Percentiles rank a stretch among this genome's conserved stretches.
These are phyloP conservation scores for Fusarium guadeloupense DNA, from an alignment of 2,329 filamentous ascomycete genomes.

Conservation along the genomic window DNA sequence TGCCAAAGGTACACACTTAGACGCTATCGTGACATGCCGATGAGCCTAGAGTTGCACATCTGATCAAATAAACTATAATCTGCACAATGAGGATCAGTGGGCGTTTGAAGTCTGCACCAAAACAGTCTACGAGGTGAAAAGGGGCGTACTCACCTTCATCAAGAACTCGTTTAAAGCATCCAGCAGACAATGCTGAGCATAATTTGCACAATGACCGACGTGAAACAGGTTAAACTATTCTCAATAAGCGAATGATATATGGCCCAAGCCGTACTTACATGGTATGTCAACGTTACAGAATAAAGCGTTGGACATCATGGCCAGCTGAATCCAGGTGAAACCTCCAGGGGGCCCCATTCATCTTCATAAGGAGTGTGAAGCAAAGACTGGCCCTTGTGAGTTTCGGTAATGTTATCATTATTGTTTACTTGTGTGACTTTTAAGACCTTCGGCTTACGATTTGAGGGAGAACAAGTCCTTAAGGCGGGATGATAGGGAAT, in stretches of 20 bases:
- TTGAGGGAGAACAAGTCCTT: neutral
- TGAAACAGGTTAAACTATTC: constrained; percentile 71
- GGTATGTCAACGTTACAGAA: constrained; percentile 61
- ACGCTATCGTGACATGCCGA: constrained; percentile 67
- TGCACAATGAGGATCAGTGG: constrained; percentile 45
- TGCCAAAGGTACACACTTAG: constrained; percentile 64
- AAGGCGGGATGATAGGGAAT: neutral
- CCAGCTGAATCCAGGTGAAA: constrained; percentile 67
- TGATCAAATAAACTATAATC: too few relatives aligned
- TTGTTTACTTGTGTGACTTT: neutral
- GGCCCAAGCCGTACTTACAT: constrained; percentile 69
- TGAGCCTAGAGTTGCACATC: constrained; percentile 66
- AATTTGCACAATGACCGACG: constrained; percentile 70
- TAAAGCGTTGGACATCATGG: constrained; percentile 72
- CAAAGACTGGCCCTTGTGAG: constrained; percentile 36
- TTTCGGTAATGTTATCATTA: neutral
- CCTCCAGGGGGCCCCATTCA: constrained; percentile 59
- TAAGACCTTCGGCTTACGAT: neutral
- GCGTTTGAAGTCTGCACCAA: neutral
- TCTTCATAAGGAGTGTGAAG: constrained; percentile 34
- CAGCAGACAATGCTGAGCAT: constrained; percentile 64
- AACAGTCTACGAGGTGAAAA: constrained; percentile 21
- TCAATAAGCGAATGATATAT: constrained; percentile 70
- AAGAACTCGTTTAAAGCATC: constrained; percentile 62
- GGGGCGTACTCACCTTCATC: constrained; percentile 65